A percentile compares a stretch with the other conserved stretches of the same genome.
These are phyloP conservation scores for Aquilaria malaccensis DNA, from an alignment of 345 rosid genomes.

Conservation along the genomic window DNA sequence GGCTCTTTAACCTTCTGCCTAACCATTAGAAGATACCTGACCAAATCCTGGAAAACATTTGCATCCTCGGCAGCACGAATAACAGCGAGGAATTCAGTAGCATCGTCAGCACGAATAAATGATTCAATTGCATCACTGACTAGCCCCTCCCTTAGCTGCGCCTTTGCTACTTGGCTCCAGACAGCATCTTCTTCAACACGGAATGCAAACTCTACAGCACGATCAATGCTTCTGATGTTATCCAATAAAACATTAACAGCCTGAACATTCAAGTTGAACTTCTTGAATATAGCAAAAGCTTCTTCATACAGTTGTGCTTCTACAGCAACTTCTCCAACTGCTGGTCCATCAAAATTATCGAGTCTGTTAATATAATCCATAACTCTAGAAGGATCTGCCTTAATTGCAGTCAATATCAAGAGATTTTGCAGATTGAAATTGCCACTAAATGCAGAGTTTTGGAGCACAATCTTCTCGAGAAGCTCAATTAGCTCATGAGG, in stretches of 20 bases:
- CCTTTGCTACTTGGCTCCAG: constrained; percentile 88
- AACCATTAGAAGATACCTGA: constrained; percentile 83
- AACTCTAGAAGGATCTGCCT: constrained; percentile 86
- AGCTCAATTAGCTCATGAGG: constrained; percentile 70
- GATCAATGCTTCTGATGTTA: constrained; percentile 52
- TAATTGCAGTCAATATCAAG: constrained; percentile 80
- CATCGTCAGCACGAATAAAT: constrained; percentile 84
- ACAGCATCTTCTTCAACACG: constrained; percentile 90
- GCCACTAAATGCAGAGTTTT: constrained; percentile 92
- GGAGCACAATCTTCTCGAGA: constrained; percentile 85
- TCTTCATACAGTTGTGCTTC: constrained; percentile 78
- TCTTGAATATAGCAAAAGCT: constrained; percentile 70
- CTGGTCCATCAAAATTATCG: constrained; percentile 93
- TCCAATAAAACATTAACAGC: constrained; percentile 60
- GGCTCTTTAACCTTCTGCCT: constrained; percentile 85
- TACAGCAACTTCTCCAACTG: constrained; percentile 85
- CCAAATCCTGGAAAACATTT: constrained; percentile 81
- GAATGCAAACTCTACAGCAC: constrained; percentile 87
- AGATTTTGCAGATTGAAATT: constrained; percentile 85
- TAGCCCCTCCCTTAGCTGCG: constrained; percentile 80
- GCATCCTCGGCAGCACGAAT: constrained; percentile 59
- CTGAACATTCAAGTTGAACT: constrained; percentile 62
- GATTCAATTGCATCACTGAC: constrained; percentile 91
- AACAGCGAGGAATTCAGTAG: constrained; percentile 61
- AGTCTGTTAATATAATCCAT: constrained; percentile 90